Conservation (phyloP, 208 protist species). For the Trypanosoma platydactyli region DNA sequence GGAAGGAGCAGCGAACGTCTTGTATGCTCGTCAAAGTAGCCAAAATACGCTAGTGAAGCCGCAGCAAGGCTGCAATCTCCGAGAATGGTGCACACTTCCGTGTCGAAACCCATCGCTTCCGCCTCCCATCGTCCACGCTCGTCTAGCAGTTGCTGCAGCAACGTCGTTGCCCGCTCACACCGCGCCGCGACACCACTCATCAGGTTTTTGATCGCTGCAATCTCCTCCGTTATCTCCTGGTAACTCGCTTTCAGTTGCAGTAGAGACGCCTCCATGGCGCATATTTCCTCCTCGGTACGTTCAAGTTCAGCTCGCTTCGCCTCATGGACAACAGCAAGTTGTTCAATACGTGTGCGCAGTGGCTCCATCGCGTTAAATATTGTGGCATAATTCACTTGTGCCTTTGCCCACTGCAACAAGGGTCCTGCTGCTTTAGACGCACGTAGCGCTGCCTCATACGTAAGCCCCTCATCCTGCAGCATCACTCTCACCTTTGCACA, state of each 20-base stretch:
- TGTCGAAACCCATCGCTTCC: slow-evolving; percentile 84
- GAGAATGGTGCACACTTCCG: slow-evolving; percentile 90
- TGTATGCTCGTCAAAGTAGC: slow-evolving; percentile 98
- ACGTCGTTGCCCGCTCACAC: slow-evolving; percentile 90
- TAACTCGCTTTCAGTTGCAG: slow-evolving; percentile 93
- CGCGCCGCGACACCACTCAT: slow-evolving; percentile 85
- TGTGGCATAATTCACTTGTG: slow-evolving; percentile 94
- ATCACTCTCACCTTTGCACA: slow-evolving; percentile 69
- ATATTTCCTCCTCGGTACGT: slow-evolving; percentile 78
- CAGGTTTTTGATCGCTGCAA: slow-evolving; percentile 88
- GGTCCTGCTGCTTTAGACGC: slow-evolving; percentile 97
- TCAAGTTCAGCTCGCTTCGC: slow-evolving; percentile 56
- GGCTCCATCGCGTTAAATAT: slow-evolving; percentile 94
- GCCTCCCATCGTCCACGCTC: slow-evolving; percentile 95
- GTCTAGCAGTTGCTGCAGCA: slow-evolving; percentile 91
- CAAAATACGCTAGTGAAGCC: slow-evolving; percentile 97
- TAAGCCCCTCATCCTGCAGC: slow-evolving; percentile 92
- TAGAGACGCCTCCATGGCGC: slow-evolving; percentile 85
- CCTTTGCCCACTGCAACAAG: slow-evolving; percentile 96
- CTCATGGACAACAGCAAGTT: slow-evolving; percentile 79
- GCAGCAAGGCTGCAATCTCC: slow-evolving; percentile 96
- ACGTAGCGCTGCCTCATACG: slow-evolving; percentile 92
- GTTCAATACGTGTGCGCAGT: slow-evolving; percentile 91
- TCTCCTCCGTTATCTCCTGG: slow-evolving; percentile 92
- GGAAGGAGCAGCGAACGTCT: slow-evolving; percentile 81